Evolutionary conservation across 148 eudicot species (phyloP).

Genomic region (Nepenthes gracilis): DNA sequence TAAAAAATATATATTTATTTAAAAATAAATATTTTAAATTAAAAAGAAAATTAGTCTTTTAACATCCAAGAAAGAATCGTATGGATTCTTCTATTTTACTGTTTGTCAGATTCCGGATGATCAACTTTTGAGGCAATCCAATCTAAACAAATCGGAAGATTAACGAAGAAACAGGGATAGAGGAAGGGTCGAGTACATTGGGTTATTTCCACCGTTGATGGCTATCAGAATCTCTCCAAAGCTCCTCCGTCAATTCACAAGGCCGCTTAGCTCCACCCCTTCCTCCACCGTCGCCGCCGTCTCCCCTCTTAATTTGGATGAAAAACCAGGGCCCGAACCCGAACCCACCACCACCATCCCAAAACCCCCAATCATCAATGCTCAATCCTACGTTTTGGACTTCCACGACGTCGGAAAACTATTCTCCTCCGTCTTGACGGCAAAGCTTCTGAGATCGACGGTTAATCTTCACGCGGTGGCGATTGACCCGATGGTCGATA

Average conservation of each 20-base stretch:
- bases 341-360: background rate
- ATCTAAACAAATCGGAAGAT: too few species aligned
- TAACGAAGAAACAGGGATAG: too few species aligned
- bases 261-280: slow-evolving; percentile 31
- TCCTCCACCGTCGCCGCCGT: slow-evolving; percentile 9
- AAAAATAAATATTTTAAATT: too few species aligned
- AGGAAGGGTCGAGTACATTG: too few species aligned
- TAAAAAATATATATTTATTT: too few species aligned
- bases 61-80: too few species aligned
- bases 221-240: slow-evolving; percentile 31
- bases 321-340: slow-evolving; percentile 2
- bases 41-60: too few species aligned
- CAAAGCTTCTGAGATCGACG: slow-evolving; percentile 35
- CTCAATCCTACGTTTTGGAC: slow-evolving; percentile 11
- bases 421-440: slow-evolving; percentile 36
- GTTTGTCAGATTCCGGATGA: too few species aligned
- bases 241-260: slow-evolving; percentile 18
- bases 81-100: too few species aligned
- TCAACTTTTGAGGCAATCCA: too few species aligned
- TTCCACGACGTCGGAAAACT: slow-evolving; percentile 33
- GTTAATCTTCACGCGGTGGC: slow-evolving; percentile 37
- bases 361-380: too few species aligned
- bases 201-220: slow-evolving; percentile 11
- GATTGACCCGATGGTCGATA: slow-evolving; percentile 39
- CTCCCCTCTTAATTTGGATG: slow-evolving; percentile 16